phyloP scores from a whole-genome alignment of 352 stramenopile species.

The Globisporangium carolinianum region DNA sequence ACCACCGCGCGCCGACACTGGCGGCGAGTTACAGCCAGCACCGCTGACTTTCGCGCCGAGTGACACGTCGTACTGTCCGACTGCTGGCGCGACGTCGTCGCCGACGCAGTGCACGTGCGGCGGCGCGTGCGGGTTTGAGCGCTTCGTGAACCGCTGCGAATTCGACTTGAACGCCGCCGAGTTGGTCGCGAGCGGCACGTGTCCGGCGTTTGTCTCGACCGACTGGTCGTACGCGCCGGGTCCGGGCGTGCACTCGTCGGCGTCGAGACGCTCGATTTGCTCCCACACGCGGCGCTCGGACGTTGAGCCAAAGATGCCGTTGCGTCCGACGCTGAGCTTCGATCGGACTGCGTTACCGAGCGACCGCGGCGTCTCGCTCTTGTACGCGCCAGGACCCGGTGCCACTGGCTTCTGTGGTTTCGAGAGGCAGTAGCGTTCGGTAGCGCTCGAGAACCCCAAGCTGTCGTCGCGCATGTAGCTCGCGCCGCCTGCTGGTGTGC shows the following conservation, averaged over 20 bases:
- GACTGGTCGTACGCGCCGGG: conserved; percentile 45
- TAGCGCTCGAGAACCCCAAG: conserved; percentile 62
- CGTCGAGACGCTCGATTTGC: conserved; percentile 36
- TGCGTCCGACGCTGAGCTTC: conserved; percentile 47
- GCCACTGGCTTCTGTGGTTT: conserved; percentile 26
- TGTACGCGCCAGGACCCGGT: conserved; percentile 49
- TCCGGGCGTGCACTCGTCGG: conserved; percentile 39
- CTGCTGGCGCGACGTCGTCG: conserved; percentile 26
- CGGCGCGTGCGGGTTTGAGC: conserved; percentile 28
- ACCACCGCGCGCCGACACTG: conserved; percentile 7
- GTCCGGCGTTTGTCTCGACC: conserved; percentile 21
- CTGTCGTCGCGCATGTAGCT: conserved; percentile 27
- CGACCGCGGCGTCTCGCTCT: conserved; percentile 54
- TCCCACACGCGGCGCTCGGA: conserved; percentile 70
- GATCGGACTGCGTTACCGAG: conserved; percentile 40
- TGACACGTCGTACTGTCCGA: conserved; percentile 45
- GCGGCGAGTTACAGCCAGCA: background rate
- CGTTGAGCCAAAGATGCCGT: conserved; percentile 68
- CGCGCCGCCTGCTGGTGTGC: background rate
- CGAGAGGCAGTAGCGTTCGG: conserved; percentile 51
- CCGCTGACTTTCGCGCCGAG: background rate
- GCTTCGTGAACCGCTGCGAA: conserved; percentile 41
- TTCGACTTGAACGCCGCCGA: conserved; percentile 55
- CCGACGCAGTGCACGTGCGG: conserved; percentile 51
- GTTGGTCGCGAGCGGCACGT: conserved; percentile 26